Evolutionary conservation across 208 protist genomes (phyloP), one percentile per base, ranked within the genome.

Genomic region (Crithidia brevicula): DNA sequence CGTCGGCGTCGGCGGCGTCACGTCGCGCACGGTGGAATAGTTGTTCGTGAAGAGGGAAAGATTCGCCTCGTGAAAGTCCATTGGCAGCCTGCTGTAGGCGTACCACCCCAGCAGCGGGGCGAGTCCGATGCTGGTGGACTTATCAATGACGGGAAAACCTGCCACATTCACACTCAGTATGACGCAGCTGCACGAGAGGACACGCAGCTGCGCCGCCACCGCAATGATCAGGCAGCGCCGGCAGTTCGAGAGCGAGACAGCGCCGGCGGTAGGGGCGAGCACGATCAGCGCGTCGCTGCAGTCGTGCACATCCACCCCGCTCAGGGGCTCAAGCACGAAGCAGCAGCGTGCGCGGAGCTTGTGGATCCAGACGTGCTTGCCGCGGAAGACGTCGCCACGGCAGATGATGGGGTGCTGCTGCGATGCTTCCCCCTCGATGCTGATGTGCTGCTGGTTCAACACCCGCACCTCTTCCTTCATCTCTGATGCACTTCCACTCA

Each of bases 21-120:
- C 52, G 22, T 68, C 63, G 6, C 63, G 49, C 15, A 68, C 54
- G 15, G 67, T 79, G 8, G 74, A 74, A 52, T 74, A 85, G 56
- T 70, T 71, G 52, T 85, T 85, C 38, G 67, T 79, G 43, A 81
- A 85, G 13, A 64, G 51, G 3, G 79, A 81, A 4, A 81, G 28
- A n/a, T 50, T 33, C 1, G 79, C 73, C 6, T 25, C 27, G 23
- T 53, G 60, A 23, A 85, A 70, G 49, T 85, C 69, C 6, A 58
- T 31, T 9, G 73, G 60, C 3, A 85, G 58, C 3, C 68, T 63
- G 42, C 65, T 69, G 60, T 78, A 85, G 25, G 68, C 64, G 57
- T 77, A 81, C 79, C 64, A 75, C 4, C 74, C 62, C 28, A 73
- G 60, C 34, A 74, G 57, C 43, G 70, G 54, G 13, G 56, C 60